Evolutionary conservation across 768 basidiomycete species (phyloP).

Genomic region (Collybia nuda): DNA sequence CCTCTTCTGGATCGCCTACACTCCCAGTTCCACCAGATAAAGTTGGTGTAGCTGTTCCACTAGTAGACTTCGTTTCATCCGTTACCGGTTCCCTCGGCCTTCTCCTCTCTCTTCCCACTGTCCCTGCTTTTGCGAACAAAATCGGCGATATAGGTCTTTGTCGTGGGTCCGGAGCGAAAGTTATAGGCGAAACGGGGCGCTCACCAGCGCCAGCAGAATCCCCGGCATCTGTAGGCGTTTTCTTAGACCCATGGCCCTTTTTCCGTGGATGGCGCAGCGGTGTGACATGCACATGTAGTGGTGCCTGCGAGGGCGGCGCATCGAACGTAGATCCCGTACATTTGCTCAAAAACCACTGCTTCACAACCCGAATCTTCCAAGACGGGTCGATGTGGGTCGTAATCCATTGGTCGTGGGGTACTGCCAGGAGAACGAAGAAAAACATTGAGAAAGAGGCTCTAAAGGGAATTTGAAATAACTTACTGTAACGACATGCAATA

Average conservation of each 20-base stretch:
- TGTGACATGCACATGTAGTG: slow-evolving; percentile 8
- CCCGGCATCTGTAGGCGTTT: not conserved
- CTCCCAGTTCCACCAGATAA: not conserved
- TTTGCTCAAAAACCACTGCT: slow-evolving; percentile 61
- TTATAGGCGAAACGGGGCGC: slow-evolving; percentile 66
- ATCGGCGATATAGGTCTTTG: slow-evolving; percentile 42
- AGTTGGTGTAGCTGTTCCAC: not conserved
- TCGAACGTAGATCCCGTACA: slow-evolving; percentile 41
- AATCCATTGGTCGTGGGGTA: slow-evolving; percentile 77
- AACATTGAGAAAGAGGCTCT: not conserved
- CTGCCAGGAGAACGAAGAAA: slow-evolving; percentile 27
- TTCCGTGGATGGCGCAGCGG: slow-evolving; percentile 7
- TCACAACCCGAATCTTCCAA: slow-evolving; percentile 64
- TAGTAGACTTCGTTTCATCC: not conserved
- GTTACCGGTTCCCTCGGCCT: too few species aligned
- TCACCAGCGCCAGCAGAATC: slow-evolving; percentile 5
- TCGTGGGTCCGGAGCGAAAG: slow-evolving; percentile 54
- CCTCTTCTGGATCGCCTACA: too few species aligned
- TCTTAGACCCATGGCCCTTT: slow-evolving; percentile 1
- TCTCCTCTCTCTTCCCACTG: slow-evolving; percentile 3
- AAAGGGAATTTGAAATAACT: slow-evolving; percentile 16
- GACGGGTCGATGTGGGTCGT: slow-evolving; percentile 62
- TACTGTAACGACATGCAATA: slow-evolving; percentile 53
- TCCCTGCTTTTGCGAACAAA: slow-evolving; percentile 31
- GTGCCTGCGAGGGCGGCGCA: slow-evolving; percentile 13